Evolutionary conservation across 352 stramenopile species (phyloP), one percentile per base, ranked within the genome.

Genomic region (Thraustochytrium sp.): DNA sequence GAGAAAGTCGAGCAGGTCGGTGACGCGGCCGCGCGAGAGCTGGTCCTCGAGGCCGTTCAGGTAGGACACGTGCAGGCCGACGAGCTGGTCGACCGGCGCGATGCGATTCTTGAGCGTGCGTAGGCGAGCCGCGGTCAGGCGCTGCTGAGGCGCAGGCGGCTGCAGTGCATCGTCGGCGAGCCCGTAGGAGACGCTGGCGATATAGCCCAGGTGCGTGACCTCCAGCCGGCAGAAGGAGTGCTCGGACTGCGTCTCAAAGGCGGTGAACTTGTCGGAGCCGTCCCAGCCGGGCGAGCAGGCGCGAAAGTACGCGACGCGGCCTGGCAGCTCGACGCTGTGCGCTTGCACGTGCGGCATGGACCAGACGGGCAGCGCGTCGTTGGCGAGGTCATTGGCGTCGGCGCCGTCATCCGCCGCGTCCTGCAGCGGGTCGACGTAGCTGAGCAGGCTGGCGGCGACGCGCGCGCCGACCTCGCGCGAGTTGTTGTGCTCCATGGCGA

Each of bases 21-120:
- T 76, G 64, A 95, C 87, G 62, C 91, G 89, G 40, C 89, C 88
- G 21, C 87, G 89, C 9, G 89, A 68, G 78, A 93, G 94, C 18
- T 91, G 92, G 16, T 89, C 89, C 48, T 93, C 78, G 9, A 91
- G 89, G 63, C 89, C 92, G 86, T 94, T 95, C 13, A 94, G 85
- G 64, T 92, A 95, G 51, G 91, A 90, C 75, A 94, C 90, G 80
- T 94, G 92, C 63, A 94, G 83, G 2, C 92, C 92, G 38, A 95
- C 90, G 37, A 95, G 85, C 80, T 90, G 92, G 64, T 92, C 88
- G 1, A 95, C 3, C 23, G 68, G 68, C 46, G 26, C 34, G 11
- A 72, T 16, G 13, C 68, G 68, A 44, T 80, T 85, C 61, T 95
- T 93, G 42, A 55, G 73, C 46, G 31, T 31, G 26, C 65, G 38